Evolutionary conservation across 345 rosid genomes (phyloP).

Genomic region (Geranium rotundifolium): DNA sequence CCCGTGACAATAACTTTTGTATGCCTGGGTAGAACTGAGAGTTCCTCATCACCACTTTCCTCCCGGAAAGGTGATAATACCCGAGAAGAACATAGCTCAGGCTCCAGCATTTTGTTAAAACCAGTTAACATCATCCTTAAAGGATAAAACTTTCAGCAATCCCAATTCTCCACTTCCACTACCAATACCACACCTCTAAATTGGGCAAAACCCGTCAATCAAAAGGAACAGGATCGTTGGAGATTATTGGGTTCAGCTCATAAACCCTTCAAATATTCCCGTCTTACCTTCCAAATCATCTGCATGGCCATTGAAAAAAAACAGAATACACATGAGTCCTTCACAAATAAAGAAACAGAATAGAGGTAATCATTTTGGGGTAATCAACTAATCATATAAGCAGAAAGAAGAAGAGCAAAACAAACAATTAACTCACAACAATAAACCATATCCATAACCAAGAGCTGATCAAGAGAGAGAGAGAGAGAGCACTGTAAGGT

Average conservation of each 20-base stretch:
- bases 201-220: constrained; percentile 6
- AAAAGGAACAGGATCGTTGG: background rate
- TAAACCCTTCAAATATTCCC: background rate
- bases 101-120: constrained; percentile 23
- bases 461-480: constrained; percentile 2
- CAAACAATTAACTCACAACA: background rate
- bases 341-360: no score
- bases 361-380: no score
- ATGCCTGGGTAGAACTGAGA: constrained; percentile 60
- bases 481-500: constrained; percentile 7
- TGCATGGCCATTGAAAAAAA: background rate
- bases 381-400: constrained; percentile 13
- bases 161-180: constrained; percentile 2
- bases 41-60: constrained; percentile 61
- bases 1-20: constrained; percentile 64
- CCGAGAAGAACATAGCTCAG: constrained; percentile 33
- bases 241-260: background rate
- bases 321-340: background rate
- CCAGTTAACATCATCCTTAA: background rate
- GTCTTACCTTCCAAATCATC: background rate
- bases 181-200: background rate
- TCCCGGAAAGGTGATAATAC: constrained; percentile 40
- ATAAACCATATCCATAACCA: background rate
- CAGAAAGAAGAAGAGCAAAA: background rate
- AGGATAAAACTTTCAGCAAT: constrained; percentile 6